Evolutionary conservation across 225 moss, liverwort and hornwort species (phyloP).

Genomic region (Thuidium tamariscinum): DNA sequence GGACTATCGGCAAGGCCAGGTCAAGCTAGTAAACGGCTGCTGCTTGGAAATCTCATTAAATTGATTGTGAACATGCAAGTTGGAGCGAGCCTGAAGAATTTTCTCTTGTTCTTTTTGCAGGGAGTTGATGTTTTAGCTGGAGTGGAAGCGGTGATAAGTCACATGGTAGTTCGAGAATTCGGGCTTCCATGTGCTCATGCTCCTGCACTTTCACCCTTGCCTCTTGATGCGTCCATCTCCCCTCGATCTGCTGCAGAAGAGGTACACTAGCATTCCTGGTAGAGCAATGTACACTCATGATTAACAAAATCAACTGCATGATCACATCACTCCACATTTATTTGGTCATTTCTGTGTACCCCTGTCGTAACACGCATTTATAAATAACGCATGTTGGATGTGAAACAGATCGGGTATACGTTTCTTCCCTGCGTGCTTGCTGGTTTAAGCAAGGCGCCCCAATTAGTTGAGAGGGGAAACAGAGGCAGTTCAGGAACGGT

Average conservation of each 20-base stretch:
- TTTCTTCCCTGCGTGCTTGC: constrained; percentile 85
- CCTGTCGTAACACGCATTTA: not conserved
- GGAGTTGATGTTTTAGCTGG: constrained; percentile 90
- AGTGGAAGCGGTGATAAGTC: constrained; percentile 92
- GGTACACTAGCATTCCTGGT: constrained; percentile 10
- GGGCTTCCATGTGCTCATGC: constrained; percentile 86
- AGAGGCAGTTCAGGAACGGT: constrained; percentile 28
- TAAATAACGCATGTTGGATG: not conserved
- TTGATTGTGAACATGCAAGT: not conserved
- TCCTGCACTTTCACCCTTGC: constrained; percentile 66
- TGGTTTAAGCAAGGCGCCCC: constrained; percentile 82
- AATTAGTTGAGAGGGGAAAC: constrained; percentile 45
- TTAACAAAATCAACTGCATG: not conserved
- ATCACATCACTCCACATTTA: not conserved
- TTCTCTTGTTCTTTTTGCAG: constrained; percentile 24
- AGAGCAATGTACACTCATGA: not conserved
- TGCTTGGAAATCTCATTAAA: not conserved
- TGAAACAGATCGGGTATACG: constrained; percentile 75
- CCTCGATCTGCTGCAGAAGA: constrained; percentile 91
- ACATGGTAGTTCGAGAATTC: constrained; percentile 81
- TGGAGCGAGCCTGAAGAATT: not conserved
- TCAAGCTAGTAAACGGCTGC: not conserved
- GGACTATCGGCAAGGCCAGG: constrained; percentile 91
- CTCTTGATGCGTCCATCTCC: constrained; percentile 74
- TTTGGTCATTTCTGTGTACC: not conserved